Base-by-base conservation (phyloP, 2,329 filamentous ascomycete genomes). In the Calonectria hongkongensis region DNA sequence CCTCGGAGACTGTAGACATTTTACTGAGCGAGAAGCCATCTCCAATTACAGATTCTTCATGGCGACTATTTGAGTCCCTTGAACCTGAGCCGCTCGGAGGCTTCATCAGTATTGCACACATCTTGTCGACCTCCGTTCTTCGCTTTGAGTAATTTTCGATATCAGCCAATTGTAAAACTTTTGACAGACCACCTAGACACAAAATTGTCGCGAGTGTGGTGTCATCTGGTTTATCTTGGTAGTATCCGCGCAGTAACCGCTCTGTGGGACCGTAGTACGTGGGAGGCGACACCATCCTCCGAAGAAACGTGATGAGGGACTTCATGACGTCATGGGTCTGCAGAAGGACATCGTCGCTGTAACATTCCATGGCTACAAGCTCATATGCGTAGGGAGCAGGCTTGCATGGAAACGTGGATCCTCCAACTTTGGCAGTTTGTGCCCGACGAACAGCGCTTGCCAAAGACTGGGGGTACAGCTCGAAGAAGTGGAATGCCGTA, bases 401-500 rank as follows among this genome's bases (percentile, higher is more conserved):
- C 7, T 36, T 21, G 28, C 30, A 30, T 7, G 6, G 18, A 30
- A 13, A 28, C 18, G 18, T 12, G 51, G n/a, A 21, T 21, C 28
- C 30, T n/a, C 18, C 18, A 3, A 3, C 13, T 21, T 33, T 10
- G 28, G 27, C 15, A 21, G 5, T 25, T 27, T 25, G 47, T 7
- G 21, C 16, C 10, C 12, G 15, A 12, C 2, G 18, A 36, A 56
- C 18, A 12, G 16, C 30, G 28, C 8, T 7, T 36, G 6, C 18
- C 8, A 56, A 18, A 7, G 51, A 56, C 30, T 33, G 18, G 30
- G 51, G 51, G 18, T 56, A 56, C 30, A 4, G 12, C 21, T 56
- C 51, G 21, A 56, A 56, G 30, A 56, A 56, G 28, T 56, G 51
- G 30, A 56, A 56, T 13, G 51, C 51, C 10, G 51, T 56, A 36